Conservation (phyloP, 129 eudicot species). For the carrot (Daucus carota) region DNA sequence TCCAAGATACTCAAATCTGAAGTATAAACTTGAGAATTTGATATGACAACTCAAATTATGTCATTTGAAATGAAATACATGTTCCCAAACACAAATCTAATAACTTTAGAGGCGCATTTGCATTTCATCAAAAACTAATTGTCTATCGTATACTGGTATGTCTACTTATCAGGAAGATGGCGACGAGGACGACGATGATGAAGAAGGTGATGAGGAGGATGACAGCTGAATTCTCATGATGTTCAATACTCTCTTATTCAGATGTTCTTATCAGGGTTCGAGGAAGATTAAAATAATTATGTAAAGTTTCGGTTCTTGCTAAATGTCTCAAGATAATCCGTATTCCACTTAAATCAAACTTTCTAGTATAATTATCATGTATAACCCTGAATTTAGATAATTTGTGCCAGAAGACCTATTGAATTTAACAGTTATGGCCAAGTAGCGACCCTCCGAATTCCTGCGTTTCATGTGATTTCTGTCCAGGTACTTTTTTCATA, state of each 20-base stretch:
- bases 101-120: not conserved
- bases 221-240: conserved; percentile 1
- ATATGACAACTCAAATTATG: too few species aligned
- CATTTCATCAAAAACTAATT: not conserved
- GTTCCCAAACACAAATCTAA: too few species aligned
- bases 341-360: not conserved
- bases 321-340: not conserved
- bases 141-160: not conserved
- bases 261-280: not conserved
- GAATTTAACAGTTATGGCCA: not conserved
- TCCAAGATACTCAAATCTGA: too few species aligned
- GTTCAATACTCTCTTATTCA: not conserved
- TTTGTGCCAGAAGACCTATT: not conserved
- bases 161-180: conserved; percentile 16
- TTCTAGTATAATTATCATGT: not conserved
- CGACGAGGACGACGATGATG: conserved; percentile 17
- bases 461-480: not conserved
- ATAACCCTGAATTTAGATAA: not conserved
- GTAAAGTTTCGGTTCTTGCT: not conserved
- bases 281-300: not conserved
- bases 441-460: not conserved
- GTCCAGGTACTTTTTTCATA: not conserved
- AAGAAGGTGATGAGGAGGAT: conserved; percentile 15
- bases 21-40: too few species aligned
- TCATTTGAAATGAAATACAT: too few species aligned